phyloP scores from a whole-genome alignment of 208 protist genomes.

The Phytomonas sp. region DNA sequence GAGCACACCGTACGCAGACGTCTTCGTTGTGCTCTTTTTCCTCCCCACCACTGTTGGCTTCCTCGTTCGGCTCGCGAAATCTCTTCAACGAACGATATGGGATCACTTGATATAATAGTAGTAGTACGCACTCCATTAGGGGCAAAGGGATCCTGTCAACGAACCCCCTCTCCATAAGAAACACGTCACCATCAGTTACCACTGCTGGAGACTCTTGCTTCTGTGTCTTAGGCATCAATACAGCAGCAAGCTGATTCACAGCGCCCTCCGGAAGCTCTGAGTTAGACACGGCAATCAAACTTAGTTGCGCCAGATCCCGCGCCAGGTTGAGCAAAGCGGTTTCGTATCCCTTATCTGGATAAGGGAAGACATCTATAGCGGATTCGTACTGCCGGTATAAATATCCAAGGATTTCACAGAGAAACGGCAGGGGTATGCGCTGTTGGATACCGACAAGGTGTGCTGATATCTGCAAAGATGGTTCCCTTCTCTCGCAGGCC shows the following conservation, averaged over 20 bases:
- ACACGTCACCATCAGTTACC: neutral
- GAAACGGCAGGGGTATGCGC: neutral
- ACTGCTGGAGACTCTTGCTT: neutral
- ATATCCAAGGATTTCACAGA: neutral
- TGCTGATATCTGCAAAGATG: neutral
- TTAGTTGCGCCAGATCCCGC: neutral
- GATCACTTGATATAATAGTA: neutral
- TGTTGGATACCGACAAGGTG: neutral
- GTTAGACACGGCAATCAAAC: neutral
- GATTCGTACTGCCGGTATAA: slow-evolving; percentile 1
- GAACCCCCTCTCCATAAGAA: neutral
- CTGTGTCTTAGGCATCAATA: neutral
- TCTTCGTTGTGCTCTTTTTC: neutral
- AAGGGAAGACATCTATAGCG: neutral
- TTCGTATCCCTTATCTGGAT: neutral
- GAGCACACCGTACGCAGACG: neutral
- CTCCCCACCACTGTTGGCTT: neutral
- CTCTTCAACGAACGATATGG: neutral
- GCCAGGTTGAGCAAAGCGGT: neutral
- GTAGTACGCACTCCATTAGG: neutral
- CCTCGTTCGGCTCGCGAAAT: neutral
- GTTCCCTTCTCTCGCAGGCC: neutral
- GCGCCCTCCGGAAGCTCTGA: neutral
- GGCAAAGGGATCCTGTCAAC: neutral
- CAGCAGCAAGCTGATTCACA: neutral